Conservation (phyloP, 495 filamentous ascomycete species). For the Durotheca rogersii region DNA sequence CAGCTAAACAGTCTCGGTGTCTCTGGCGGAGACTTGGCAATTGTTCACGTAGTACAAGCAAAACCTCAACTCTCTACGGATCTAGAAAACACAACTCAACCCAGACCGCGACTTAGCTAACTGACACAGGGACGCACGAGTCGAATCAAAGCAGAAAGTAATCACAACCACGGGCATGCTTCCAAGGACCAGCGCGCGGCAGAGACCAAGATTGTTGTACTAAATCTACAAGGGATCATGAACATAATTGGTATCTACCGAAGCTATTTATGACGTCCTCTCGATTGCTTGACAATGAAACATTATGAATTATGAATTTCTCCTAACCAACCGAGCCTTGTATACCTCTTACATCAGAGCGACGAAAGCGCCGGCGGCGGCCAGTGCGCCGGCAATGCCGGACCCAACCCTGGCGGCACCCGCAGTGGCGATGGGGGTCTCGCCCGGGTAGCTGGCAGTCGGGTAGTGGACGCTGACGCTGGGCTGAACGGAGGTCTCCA, state of each 20-base stretch:
- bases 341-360: constrained; percentile 26
- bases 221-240: constrained; percentile 29
- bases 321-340: constrained; percentile 4
- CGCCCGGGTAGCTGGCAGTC: constrained; percentile 17
- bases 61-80: too few relatives aligned
- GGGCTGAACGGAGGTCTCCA: constrained; percentile 23
- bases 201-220: constrained; percentile 19
- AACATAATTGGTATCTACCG: constrained; percentile 31
- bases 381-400: constrained; percentile 30
- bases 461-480: constrained; percentile 17
- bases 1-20: too few relatives aligned
- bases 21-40: too few relatives aligned
- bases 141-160: too few relatives aligned
- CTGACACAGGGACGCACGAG: neutral
- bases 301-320: constrained; percentile 30
- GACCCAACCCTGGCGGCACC: constrained; percentile 33
- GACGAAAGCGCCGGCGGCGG: constrained; percentile 26
- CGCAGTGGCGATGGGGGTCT: constrained; percentile 26
- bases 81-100: too few relatives aligned
- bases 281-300: constrained; percentile 28
- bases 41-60: too few relatives aligned
- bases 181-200: neutral
- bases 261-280: constrained; percentile 23
- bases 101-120: too few relatives aligned
- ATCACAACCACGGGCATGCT: neutral